phyloP scores from a whole-genome alignment of 129 eudicot species.

The Rutidosis leptorrhynchoides region DNA sequence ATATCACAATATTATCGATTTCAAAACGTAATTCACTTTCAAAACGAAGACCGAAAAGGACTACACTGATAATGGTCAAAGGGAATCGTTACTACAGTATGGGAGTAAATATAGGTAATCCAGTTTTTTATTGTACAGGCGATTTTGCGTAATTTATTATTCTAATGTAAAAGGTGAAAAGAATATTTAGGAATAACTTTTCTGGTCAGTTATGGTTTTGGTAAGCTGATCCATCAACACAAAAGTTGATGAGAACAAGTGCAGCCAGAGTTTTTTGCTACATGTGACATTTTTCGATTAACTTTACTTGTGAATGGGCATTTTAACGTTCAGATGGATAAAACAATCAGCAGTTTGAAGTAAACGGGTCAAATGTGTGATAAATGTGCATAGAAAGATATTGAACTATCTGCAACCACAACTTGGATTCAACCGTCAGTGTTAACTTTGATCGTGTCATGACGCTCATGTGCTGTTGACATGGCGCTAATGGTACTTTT shows the following conservation, averaged over 20 bases:
- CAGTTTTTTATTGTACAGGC: slow-evolving; percentile 36
- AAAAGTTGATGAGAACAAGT: slow-evolving; percentile 22
- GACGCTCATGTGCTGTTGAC: no score
- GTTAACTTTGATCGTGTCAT: no score
- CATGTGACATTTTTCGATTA: not conserved
- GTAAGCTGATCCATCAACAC: slow-evolving; percentile 12
- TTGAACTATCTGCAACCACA: no score
- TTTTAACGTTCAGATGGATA: no score
- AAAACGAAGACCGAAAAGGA: slow-evolving; percentile 48
- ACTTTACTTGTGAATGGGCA: not conserved
- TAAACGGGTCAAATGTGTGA: no score
- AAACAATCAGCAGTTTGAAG: no score
- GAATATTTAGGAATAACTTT: slow-evolving; percentile 20
- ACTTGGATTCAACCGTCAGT: no score
- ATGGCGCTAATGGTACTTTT: no score
- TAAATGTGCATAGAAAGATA: no score
- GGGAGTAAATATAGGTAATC: slow-evolving; percentile 35
- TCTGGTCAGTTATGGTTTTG: slow-evolving; percentile 17
- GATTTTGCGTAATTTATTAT: slow-evolving; percentile 14
- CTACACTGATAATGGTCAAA: slow-evolving; percentile 50
- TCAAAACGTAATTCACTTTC: no score
- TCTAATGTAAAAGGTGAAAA: slow-evolving; percentile 27
- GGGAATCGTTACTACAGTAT: slow-evolving; percentile 54
- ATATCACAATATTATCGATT: no score
- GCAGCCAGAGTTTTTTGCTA: slow-evolving; percentile 14